These are phyloP conservation scores for Fistulifera solaris DNA, from an alignment of 108 stramenopile species.

Conservation along the genomic window DNA sequence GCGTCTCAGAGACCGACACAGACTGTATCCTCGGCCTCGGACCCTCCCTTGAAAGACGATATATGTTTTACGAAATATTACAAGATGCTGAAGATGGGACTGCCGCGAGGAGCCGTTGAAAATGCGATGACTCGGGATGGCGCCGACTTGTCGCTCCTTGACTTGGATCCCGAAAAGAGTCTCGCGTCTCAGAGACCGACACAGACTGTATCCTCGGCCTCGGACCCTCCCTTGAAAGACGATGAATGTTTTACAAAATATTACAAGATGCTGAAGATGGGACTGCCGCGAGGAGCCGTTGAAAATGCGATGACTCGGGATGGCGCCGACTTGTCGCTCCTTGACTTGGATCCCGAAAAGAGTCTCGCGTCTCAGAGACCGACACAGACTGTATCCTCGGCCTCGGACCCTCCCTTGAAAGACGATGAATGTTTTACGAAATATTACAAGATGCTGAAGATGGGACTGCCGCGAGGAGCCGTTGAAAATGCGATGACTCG, in stretches of 20 bases:
- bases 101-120: slow-evolving; percentile 54
- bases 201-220: slow-evolving; percentile 19
- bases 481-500: slow-evolving; percentile 56
- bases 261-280: slow-evolving; percentile 70
- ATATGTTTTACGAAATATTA: slow-evolving; percentile 64
- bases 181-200: slow-evolving; percentile 28
- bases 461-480: slow-evolving; percentile 53
- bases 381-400: slow-evolving; percentile 7
- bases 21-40: slow-evolving; percentile 14
- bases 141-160: slow-evolving; percentile 42
- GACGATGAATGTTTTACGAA: slow-evolving; percentile 67
- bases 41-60: slow-evolving; percentile 51
- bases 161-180: slow-evolving; percentile 54
- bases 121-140: slow-evolving; percentile 63
- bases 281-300: slow-evolving; percentile 69
- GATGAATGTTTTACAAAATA: slow-evolving; percentile 75
- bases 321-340: slow-evolving; percentile 43
- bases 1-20: slow-evolving; percentile 36
- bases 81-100: slow-evolving; percentile 68
- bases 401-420: slow-evolving; percentile 51
- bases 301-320: slow-evolving; percentile 61
- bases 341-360: slow-evolving; percentile 60
- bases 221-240: slow-evolving; percentile 38
- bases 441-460: slow-evolving; percentile 70
- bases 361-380: slow-evolving; percentile 44